Evolutionary conservation across 164 flowering plant genomes (phyloP), one percentile per base, ranked within the genome.

Genomic region (Dillenia suffruticosa): DNA sequence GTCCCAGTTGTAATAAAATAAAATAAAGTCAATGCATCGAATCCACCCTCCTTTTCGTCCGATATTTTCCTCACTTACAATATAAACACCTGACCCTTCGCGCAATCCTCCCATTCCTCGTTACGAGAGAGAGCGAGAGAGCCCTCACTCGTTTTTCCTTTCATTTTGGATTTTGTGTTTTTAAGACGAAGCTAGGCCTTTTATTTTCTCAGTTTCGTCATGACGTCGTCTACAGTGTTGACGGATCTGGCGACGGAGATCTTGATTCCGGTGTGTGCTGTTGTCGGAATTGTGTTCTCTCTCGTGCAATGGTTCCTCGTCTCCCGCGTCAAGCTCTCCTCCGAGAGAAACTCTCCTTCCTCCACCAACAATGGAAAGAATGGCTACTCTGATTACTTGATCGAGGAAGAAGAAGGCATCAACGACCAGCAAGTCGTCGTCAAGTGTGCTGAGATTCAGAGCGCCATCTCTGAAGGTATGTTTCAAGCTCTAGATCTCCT

Each of bases 401-500:
- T 89, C 58, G 90, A 87, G 57, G 96, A 89, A 46, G 96, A 89
- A 58, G 96, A 89, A 63, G 96, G 92, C 10, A 46, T 85, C 55
- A 82, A 78, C 32, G 88, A 87, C 53, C 89, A 85, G 6, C 71
- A 68, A 59, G 83, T 85, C 52, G 91, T 87, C 19, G 62, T 59
- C 11, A 86, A 86, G 73, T 89, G 96, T 57, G 85, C 96, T 26
- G 95, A 88, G 12, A 88, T 88, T 11, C 95, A 88, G 63, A 80
- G 32, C 16, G 95, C 95, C 26, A 88, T 88, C 32, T 84, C 92
- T n/a, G 92, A 88, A 80, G 96, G 91, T 86, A 56, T 44, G 54
- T 43, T 63, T 54, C 16, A 32, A 8, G 52, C 43, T 58, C 44
- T 59, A 46, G 68, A 63, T 72, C 68, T 53, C 45, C 15, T 10